Percentiles rank a stretch among this genome's conserved stretches.
Evolutionary conservation across 805 yeast species (phyloP).

Genomic region (Lipomyces oligophaga): DNA sequence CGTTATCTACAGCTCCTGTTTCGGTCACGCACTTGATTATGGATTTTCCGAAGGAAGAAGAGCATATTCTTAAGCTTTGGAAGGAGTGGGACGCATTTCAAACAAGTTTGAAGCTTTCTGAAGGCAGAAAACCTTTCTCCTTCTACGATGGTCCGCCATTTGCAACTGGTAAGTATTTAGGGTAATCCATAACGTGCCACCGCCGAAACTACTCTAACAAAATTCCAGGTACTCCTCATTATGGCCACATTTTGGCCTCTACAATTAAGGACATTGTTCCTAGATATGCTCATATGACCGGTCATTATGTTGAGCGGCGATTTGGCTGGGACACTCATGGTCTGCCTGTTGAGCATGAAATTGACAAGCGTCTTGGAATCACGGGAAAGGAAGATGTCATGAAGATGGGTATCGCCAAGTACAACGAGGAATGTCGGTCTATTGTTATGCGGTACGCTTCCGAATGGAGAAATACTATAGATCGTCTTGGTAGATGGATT

Average conservation of each 20-base stretch:
- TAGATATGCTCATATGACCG: slow-evolving; percentile 96
- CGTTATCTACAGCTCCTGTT: no score
- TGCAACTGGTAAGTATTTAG: slow-evolving; percentile 60
- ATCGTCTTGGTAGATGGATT: slow-evolving; percentile 97
- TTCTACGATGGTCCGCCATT: slow-evolving; percentile 99
- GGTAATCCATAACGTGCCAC: neutral
- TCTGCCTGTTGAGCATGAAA: slow-evolving; percentile 96
- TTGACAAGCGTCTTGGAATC: slow-evolving; percentile 94
- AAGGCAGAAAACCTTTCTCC: slow-evolving; percentile 82
- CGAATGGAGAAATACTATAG: slow-evolving; percentile 92
- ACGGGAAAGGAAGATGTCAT: slow-evolving; percentile 91
- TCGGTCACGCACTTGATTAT: no score
- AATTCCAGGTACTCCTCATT: slow-evolving; percentile 86
- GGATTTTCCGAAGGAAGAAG: slow-evolving; percentile 84
- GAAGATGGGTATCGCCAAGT: slow-evolving; percentile 88
- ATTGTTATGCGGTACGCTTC: slow-evolving; percentile 96
- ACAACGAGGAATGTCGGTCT: slow-evolving; percentile 90
- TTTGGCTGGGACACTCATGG: slow-evolving; percentile 99
- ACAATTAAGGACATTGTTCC: slow-evolving; percentile 95
- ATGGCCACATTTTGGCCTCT: slow-evolving; percentile 95
- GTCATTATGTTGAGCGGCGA: slow-evolving; percentile 91
- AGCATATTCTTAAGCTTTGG: slow-evolving; percentile 76
- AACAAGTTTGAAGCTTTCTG: slow-evolving; percentile 72
- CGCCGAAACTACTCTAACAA: neutral
- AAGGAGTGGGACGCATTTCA: slow-evolving; percentile 92